Base-by-base conservation (phyloP, 225 moss, liverwort and hornwort species). In the Thuidium tamariscinum region DNA sequence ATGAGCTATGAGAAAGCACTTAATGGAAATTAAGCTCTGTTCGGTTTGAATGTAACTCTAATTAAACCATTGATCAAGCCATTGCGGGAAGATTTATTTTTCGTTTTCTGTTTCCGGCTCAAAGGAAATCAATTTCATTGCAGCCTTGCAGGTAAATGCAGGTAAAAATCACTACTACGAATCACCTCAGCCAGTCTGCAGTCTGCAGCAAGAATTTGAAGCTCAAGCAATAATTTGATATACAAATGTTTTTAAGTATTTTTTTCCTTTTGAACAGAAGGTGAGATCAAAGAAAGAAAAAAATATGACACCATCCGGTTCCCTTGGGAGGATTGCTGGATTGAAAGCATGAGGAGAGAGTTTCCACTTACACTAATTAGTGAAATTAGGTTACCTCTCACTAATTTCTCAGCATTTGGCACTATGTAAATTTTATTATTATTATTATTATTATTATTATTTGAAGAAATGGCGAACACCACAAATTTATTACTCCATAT, bases 251-350 rank as follows among this genome's bases (percentile, higher is more conserved):
- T 15, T 23, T 1, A 36, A 7, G 13, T 12, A 0, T 44, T 16
- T 10, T 16, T 27, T 26, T 5, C 0, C 9, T 44, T 46, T 7
- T 5, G 29, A 46, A 17, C 2, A 5, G 29, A 72, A 0, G 2
- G 5, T 17, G 29, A 17, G 29, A 72, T 2, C 10, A 3, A 29
- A 29, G 29, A 17, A 7, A 22, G 16, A 66, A 44, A 66, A 44
- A 9, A 18, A 7, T 56, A 19, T 9, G 8, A 20, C 3, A 2
- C 54, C 2, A 19, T 18, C 19, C 19, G 7, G 19, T 54, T 54
- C 19, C 6, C 18, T 19, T 54, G 19, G 17, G 17, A 26, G 16
- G 34, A 3, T 22, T 3, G 1, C 22, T 0, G 6, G 37, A 67
- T 22, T 67, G 36, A 66, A 65, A 36, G 36, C 17, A 63, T 8